These are phyloP conservation scores for Ensete glaucum DNA, from an alignment of 176 grass and related monocot species.

Conservation along the genomic window DNA sequence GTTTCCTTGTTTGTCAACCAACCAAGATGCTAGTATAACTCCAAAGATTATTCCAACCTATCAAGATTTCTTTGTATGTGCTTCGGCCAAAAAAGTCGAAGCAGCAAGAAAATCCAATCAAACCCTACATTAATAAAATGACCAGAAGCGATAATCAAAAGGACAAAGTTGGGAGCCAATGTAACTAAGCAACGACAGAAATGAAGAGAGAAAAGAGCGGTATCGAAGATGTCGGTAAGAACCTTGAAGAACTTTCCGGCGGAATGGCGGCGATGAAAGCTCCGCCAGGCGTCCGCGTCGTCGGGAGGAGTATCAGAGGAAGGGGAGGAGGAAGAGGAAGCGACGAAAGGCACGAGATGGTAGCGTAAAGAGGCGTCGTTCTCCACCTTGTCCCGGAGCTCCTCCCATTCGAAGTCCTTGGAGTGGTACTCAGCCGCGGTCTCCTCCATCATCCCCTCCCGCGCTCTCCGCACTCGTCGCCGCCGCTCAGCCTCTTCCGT, in stretches of 20 bases:
- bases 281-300: constrained; percentile 58
- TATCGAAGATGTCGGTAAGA: not conserved
- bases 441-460: constrained; percentile 14
- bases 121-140: not conserved
- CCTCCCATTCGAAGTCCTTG: constrained; percentile 78
- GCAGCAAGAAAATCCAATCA: not conserved
- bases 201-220: not conserved
- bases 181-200: not conserved
- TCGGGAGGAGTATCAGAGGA: constrained; percentile 3
- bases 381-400: constrained; percentile 55
- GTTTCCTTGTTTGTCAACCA: not conserved
- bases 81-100: not conserved
- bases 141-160: not conserved
- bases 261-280: constrained; percentile 76
- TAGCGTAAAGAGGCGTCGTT: constrained; percentile 42
- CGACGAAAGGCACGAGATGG: constrained; percentile 43
- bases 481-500: not conserved
- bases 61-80: no score
- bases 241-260: constrained; percentile 87
- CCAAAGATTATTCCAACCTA: no score
- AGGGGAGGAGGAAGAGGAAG: constrained; percentile 4
- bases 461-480: not conserved
- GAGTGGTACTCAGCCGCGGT: constrained; percentile 61
- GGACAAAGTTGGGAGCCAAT: not conserved
- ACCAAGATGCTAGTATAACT: not conserved